Evolutionary conservation across 1,284 basidiomycete genomes (phyloP), one percentile per base, ranked within the genome.

Genomic region (Apiotrichum sp.): DNA sequence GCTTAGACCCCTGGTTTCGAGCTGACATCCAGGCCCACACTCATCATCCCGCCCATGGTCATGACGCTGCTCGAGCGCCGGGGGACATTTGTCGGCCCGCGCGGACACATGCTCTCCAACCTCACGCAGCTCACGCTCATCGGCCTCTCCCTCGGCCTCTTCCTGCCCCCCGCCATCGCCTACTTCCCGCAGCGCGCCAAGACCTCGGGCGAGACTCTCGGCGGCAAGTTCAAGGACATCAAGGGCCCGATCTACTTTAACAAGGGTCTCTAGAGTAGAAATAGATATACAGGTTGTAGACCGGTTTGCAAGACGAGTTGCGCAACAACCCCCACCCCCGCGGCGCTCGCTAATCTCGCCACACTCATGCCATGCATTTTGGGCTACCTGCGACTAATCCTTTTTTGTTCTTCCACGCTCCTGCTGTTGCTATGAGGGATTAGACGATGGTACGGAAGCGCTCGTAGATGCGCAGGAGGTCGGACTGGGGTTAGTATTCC

Each of bases 81-180:
- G 29, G 74, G 72, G 13, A 66, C 66, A 0, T 79, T 79, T 62
- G 49, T 49, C n/a, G 74, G 77, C 3, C 76, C 77, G 2, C 63
- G 74, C 45, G 77, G 75, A 5, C 61, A 61, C 6, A 8, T 70
- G 0, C 11, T 65, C 1, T 65, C 69, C 32, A 72, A 55, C 13
- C 47, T 74, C n/a, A 71, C 76, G 9, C 71, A 77, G 53, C 65
- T 79, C 7, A 70, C 74, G n/a, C 60, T 73, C 41, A 76, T 81
- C 66, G 80, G 80, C 5, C 63, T 77, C 1, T 78, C 75, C 2
- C 72, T 81, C 13, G 77, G 79, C 48, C 62, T 79, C 50, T 81
- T 80, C 74, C 70, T 81, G 0, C 80, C 80, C 1, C 80, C 80
- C 6, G 79, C 80, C n/a, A 80, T 82, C 61, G 80, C 80, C 10